phyloP scores from a whole-genome alignment of 2,329 filamentous ascomycete species.

The Diaporthe eres region DNA sequence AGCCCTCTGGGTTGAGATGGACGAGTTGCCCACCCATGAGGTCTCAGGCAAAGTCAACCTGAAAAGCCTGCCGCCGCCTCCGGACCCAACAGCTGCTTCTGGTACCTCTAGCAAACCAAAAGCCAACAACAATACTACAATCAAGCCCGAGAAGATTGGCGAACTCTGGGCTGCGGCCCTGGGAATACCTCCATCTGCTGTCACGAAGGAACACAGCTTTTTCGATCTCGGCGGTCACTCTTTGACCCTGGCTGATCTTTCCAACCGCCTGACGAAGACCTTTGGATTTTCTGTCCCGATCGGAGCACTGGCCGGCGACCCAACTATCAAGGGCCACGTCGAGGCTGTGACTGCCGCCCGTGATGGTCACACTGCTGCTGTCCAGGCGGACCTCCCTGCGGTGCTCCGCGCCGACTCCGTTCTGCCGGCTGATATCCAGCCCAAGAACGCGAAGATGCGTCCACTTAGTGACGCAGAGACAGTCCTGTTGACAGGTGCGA shows the following conservation, averaged over 20 bases:
- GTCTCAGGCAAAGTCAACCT: conserved; percentile 86
- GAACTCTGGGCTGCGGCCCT: conserved; percentile 81
- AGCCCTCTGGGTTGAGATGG: conserved; percentile 80
- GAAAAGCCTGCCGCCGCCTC: conserved; percentile 77
- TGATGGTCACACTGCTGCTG: conserved; percentile 80
- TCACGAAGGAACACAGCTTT: conserved; percentile 82
- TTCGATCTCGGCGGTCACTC: conserved; percentile 88
- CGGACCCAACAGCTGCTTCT: conserved; percentile 56
- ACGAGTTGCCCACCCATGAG: conserved; percentile 79
- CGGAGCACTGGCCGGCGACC: conserved; percentile 77
- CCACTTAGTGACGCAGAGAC: conserved; percentile 76
- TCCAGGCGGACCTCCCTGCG: conserved; percentile 81
- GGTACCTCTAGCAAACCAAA: conserved; percentile 58
- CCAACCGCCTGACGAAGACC: conserved; percentile 76
- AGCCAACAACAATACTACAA: conserved; percentile 71
- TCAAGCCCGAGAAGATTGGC: conserved; percentile 76
- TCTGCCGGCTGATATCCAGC: conserved; percentile 78
- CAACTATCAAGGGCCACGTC: conserved; percentile 80
- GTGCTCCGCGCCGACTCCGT: conserved; percentile 76
- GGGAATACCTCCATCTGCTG: conserved; percentile 71
- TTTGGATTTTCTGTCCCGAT: conserved; percentile 83
- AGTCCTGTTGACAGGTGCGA: conserved; percentile 80
- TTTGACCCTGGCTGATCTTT: conserved; percentile 81
- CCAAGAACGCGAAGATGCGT: conserved; percentile 65
- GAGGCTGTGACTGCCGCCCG: conserved; percentile 78